Evolutionary conservation across 2,329 filamentous ascomycete genomes (phyloP).

Genomic region (Claviceps fusiformis): DNA sequence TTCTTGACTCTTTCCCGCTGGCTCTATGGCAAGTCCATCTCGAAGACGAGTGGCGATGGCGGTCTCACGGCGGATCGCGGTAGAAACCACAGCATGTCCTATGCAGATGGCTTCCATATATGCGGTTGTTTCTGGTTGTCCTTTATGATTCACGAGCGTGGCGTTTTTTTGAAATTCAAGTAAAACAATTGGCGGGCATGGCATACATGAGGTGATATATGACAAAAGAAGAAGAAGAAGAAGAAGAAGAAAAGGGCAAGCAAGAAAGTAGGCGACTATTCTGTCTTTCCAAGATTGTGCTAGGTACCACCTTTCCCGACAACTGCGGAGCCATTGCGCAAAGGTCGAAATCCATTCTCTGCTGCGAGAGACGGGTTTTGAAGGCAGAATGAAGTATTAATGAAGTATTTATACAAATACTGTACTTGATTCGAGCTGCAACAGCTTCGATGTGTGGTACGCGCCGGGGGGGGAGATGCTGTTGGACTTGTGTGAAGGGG

Average conservation of each 20-base stretch:
- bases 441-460: background rate
- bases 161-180: constrained; percentile 21
- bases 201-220: background rate
- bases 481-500: background rate
- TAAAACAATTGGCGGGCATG: constrained; percentile 15
- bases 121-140: constrained; percentile 6
- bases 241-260: constrained; percentile 7
- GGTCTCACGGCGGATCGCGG: background rate
- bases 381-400: background rate
- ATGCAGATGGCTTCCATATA: background rate
- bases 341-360: background rate
- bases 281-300: background rate
- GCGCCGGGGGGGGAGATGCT: background rate
- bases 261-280: background rate
- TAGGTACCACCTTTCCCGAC: background rate
- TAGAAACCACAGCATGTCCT: background rate
- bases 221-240: too few relatives aligned
- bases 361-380: background rate
- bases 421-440: background rate
- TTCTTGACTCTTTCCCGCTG: constrained; percentile 9
- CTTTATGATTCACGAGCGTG: constrained; percentile 22
- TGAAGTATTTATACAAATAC: too few relatives aligned
- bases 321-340: background rate
- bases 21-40: background rate
- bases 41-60: background rate